These are phyloP conservation scores for Pythium biforme DNA, from an alignment of 352 stramenopile genomes.

Conservation along the genomic window DNA sequence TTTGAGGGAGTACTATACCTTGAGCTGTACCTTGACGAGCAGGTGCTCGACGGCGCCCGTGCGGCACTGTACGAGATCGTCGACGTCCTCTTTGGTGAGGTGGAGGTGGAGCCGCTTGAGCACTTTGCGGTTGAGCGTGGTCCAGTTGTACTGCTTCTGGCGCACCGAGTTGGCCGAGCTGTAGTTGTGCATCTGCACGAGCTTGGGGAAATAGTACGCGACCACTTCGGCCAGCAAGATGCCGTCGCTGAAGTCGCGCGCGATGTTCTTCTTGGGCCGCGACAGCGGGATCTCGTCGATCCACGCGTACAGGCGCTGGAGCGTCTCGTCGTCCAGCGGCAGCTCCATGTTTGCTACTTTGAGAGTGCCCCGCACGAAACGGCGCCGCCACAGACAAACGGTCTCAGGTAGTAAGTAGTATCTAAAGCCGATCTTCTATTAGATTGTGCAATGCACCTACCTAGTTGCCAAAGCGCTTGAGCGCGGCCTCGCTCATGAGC, in stretches of 20 bases:
- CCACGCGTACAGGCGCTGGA: conserved; percentile 94
- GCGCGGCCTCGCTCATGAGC: conserved; percentile 91
- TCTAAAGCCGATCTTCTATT: conserved; percentile 11
- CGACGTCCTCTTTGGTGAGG: conserved; percentile 89
- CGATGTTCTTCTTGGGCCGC: conserved; percentile 94
- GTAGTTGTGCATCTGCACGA: conserved; percentile 98
- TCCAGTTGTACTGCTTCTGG: conserved; percentile 97
- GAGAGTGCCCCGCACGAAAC: conserved; percentile 3
- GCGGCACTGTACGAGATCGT: conserved; percentile 89
- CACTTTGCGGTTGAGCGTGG: conserved; percentile 92
- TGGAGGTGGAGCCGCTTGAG: conserved; percentile 80
- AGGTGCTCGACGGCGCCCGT: conserved; percentile 89
- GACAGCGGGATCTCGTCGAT: conserved; percentile 95
- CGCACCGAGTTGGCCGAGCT: conserved; percentile 88
- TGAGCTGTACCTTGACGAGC: conserved; percentile 90
- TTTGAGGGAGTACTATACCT: conserved; percentile 42
- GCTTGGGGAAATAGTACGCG: conserved; percentile 93
- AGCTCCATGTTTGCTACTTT: conserved; percentile 38
- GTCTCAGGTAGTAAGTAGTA: background rate
- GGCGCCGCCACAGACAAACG: conserved; percentile 9
- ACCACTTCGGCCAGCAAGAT: conserved; percentile 91
- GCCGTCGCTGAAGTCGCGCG: conserved; percentile 94
- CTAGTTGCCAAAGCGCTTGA: conserved; percentile 70
- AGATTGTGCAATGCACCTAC: conserved; percentile 1
- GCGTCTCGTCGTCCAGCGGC: conserved; percentile 84